Percentiles rank a stretch among this genome's conserved stretches.
These are phyloP conservation scores for Ceratopteris richardii DNA, from an alignment of 75 land plant genomes.

Conservation along the genomic window DNA sequence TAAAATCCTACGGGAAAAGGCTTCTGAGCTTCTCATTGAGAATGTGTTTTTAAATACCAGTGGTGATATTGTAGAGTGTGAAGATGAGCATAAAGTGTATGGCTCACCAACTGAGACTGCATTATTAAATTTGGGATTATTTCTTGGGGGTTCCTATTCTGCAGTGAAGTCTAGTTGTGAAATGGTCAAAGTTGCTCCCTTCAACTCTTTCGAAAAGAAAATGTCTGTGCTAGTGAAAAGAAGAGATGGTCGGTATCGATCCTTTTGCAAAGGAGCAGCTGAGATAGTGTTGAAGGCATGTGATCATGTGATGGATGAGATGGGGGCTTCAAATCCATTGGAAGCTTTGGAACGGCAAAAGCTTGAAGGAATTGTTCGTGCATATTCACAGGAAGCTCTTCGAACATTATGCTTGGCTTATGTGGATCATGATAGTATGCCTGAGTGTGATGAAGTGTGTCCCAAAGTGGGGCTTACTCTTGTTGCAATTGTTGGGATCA, in stretches of 20 bases:
- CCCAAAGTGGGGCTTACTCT: conserved; percentile 60
- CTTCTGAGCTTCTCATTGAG: conserved; percentile 39
- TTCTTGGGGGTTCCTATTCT: conserved; percentile 72
- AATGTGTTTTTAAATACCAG: conserved; percentile 75
- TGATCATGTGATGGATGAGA: conserved; percentile 49
- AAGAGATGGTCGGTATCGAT: conserved; percentile 45
- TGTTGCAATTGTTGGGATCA: conserved; percentile 78
- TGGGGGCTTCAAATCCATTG: conserved; percentile 55
- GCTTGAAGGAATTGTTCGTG: conserved; percentile 51
- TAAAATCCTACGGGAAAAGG: conserved; percentile 27
- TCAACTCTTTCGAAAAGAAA: conserved; percentile 73
- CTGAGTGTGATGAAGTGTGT: conserved; percentile 29
- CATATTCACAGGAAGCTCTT: conserved; percentile 78
- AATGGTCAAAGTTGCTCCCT: conserved; percentile 76
- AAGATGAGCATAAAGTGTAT: conserved; percentile 38
- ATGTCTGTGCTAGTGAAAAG: conserved; percentile 73
- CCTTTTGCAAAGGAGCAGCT: conserved; percentile 82
- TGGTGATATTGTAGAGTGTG: conserved; percentile 63
- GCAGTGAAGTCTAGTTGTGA: conserved; percentile 37
- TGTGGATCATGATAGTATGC: conserved; percentile 53
- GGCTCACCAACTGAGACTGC: conserved; percentile 92
- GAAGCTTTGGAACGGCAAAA: conserved; percentile 38
- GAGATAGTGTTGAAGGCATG: conserved; percentile 79
- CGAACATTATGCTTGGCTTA: conserved; percentile 87
- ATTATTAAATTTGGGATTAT: conserved; percentile 63